Percentiles rank a stretch among this genome's conserved stretches.
phyloP scores from a whole-genome alignment of 2,329 filamentous ascomycete species.

The Rutstroemia sp. region DNA sequence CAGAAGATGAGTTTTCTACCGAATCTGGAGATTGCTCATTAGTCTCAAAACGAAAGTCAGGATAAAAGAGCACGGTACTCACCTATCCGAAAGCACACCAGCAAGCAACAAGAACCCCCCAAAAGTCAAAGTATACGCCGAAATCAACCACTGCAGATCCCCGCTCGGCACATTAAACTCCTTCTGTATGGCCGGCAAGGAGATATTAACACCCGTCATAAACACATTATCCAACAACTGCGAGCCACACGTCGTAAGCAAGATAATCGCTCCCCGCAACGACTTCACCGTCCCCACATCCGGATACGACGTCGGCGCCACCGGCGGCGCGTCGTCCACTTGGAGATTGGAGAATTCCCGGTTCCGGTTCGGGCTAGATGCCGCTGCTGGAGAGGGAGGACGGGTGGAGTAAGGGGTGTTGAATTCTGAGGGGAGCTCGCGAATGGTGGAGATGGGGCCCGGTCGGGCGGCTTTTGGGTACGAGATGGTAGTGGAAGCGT shows the following conservation, averaged over 20 bases:
- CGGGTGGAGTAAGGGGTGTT: conserved; percentile 11
- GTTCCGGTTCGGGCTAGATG: not conserved
- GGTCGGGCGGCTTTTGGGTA: conserved; percentile 3
- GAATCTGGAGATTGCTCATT: conserved; percentile 22
- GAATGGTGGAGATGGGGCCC: conserved; percentile 7
- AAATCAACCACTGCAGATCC: conserved; percentile 36
- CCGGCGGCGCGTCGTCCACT: not conserved
- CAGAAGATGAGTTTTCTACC: conserved; percentile 34
- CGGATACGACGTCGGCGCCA: conserved; percentile 1
- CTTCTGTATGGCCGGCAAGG: conserved; percentile 34
- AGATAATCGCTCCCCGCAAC: conserved; percentile 33
- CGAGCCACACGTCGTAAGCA: conserved; percentile 35
- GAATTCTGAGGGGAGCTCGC: conserved; percentile 9
- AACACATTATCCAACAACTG: conserved; percentile 38
- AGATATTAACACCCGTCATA: conserved; percentile 37
- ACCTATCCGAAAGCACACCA: conserved; percentile 30
- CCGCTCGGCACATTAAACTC: conserved; percentile 31
- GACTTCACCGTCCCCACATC: conserved; percentile 29
- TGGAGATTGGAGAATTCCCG: not conserved
- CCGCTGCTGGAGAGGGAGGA: conserved; percentile 9
- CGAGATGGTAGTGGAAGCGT: not conserved
- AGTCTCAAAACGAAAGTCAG: not conserved
- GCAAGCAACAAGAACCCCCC: conserved; percentile 31
- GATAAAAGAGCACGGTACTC: not conserved
- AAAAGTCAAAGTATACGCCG: conserved; percentile 35